Evolutionary conservation across 306 rosid species (phyloP).

Genomic region (Astragalus glycyphyllos): DNA sequence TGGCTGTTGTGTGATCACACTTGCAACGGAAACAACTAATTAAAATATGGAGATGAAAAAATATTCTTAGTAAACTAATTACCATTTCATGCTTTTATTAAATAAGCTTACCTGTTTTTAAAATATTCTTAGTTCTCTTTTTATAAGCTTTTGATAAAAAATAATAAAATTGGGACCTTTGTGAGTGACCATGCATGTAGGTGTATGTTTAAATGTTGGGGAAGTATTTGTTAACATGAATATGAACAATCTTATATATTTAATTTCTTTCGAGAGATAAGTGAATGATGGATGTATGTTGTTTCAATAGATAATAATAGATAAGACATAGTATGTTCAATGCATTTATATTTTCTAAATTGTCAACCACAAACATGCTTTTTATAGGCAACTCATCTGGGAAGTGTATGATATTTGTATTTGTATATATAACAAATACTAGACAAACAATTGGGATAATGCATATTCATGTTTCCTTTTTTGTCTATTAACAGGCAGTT

Average conservation of each 20-base stretch:
- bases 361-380: conserved; percentile 2
- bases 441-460: conserved; percentile 31
- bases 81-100: not conserved
- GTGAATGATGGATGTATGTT: conserved; percentile 31
- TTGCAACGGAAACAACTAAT: conserved; percentile 21
- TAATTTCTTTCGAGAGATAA: conserved; percentile 12
- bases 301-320: conserved; percentile 6
- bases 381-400: not conserved
- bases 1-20: conserved; percentile 6
- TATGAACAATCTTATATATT: not conserved
- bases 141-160: conserved; percentile 9
- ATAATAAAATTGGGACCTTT: conserved; percentile 9
- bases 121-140: conserved; percentile 5
- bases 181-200: conserved; percentile 27
- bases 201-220: conserved; percentile 24
- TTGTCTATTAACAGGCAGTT: conserved; percentile 71
- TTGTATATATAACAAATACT: not conserved
- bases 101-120: conserved; percentile 8
- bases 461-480: conserved; percentile 37
- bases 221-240: not conserved
- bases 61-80: too few species aligned
- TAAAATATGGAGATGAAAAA: conserved; percentile 27
- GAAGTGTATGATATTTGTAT: conserved; percentile 15
- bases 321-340: conserved; percentile 7
- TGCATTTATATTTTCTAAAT: conserved; percentile 6